Base-by-base conservation (phyloP, 176 grass and related monocot species). In the Juncus effusus region DNA sequence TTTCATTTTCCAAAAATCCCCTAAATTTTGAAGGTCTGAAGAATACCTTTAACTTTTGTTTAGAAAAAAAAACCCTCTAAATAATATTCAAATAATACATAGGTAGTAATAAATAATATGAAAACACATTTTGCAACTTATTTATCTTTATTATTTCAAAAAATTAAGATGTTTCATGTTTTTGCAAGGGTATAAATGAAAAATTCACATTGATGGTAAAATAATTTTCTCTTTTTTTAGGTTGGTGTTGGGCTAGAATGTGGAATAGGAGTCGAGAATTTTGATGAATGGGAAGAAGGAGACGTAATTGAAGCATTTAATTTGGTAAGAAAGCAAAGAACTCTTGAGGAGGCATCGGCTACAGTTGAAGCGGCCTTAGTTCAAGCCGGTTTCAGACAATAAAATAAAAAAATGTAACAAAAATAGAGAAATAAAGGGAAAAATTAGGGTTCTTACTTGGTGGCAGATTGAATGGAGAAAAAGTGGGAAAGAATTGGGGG, bases 311-410 rank as follows among this genome's bases (percentile, higher is more conserved):
- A 89, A 80, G 82, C 88, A 74, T 96, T 96, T 74, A 88, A 81
- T 64, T 81, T 77, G 2, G 79, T 91, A 40, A 96, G 79, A 47
- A 96, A 96, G 77, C 70, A 84, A 65, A 80, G 93, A 66, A 96
- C 93, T 41, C 85, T 96, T 0, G 93, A 96, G 78, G 93, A 96
- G 65, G 93, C 93, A 49, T 96, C 93, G 28, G 93, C 85, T 6
- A 77, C 74, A 0, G 75, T 96, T 36, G 82, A 85, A 68, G 82
- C 93, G 39, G 93, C 85, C 36, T 84, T 96, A 53, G 84, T 72
- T 68, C 72, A 78, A 71, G 93, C 85, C 51, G 93, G 92, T 36
- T 74, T 91, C 59, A 74, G 50, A 78, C 38, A 72, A 63, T 85
- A 84, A 74, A 56, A 28, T 51, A 55, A 36, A 16, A 2, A 59